Base-by-base conservation (phyloP, 768 basidiomycete species). In the Russula emetica region DNA sequence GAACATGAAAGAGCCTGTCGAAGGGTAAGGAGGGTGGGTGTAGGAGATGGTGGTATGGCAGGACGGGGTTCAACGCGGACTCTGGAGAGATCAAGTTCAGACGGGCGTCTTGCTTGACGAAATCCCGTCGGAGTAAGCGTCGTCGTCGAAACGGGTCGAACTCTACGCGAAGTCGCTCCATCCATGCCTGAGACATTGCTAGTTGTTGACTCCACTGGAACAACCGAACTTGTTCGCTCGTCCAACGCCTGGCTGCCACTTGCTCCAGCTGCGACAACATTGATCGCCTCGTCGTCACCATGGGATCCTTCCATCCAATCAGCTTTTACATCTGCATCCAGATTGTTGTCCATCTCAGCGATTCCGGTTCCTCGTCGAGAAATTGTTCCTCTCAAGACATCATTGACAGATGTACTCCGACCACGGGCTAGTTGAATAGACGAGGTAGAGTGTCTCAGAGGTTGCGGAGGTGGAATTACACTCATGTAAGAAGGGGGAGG, bases 271-370 rank as follows among this genome's bases (percentile, higher is more conserved):
- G 92, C 88, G 36, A 92, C 83, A 47, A 90, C 76, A 69, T 91
- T 85, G 59, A 94, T 90, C 16, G 90, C 92, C 73, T 94, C 92
- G 60, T 94, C 92, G 66, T 94, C 92, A 68, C 90, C 92, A 6
- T 83, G 72, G n/a, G 62, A 70, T 49, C 66, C 75, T 72, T 90
- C 85, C 60, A 82, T 78, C 92, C 93, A 91, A 69, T 94, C 83
- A 61, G 74, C 81, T 61, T 83, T 72, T 64, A 76, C 71, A 70
- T 79, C 78, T 3, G 67, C 52, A 55, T 67, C 62, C 14, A 66
- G 67, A 54, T 74, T 74, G 16, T 71, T 66, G 65, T 76, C 71
- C 20, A 71, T 70, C 18, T 70, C 70, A 36, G 76, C 55, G 20
- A 67, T 66, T 57, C 73, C 70, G 49, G 75, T 67, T 49, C 72